phyloP scores from a whole-genome alignment of 768 basidiomycete genomes.

The Suillus alpinus region DNA sequence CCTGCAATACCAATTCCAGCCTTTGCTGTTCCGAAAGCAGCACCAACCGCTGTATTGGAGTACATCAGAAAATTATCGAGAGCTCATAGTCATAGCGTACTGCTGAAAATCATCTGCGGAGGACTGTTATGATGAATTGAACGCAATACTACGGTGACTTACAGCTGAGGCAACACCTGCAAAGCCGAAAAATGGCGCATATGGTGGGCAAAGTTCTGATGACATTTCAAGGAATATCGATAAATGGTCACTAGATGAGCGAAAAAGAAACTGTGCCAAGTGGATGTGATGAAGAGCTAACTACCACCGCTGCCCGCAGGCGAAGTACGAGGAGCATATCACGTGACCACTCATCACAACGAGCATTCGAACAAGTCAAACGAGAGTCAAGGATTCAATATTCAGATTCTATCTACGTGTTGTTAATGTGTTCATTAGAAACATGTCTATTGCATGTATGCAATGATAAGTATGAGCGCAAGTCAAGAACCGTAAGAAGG shows the following conservation, averaged over 20 bases:
- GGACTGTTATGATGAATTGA: background rate
- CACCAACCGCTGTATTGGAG: slow-evolving; percentile 74
- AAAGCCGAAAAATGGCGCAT: slow-evolving; percentile 97
- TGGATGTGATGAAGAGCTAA: background rate
- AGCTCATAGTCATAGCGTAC: slow-evolving; percentile 47
- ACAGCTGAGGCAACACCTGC: slow-evolving; percentile 95
- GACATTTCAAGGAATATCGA: slow-evolving; percentile 40
- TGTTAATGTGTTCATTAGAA: background rate
- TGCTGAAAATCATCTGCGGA: slow-evolving; percentile 92
- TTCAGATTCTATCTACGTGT: background rate
- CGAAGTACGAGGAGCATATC: background rate
- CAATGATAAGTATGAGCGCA: background rate
- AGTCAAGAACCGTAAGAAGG: background rate
- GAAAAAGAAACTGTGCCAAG: background rate
- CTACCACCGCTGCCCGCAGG: background rate
- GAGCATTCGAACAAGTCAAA: too few species aligned
- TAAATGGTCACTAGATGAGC: background rate
- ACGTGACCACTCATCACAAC: background rate
- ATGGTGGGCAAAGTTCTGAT: slow-evolving; percentile 72
- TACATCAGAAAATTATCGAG: background rate
- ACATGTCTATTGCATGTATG: slow-evolving; percentile 2
- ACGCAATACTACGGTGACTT: slow-evolving; percentile 30
- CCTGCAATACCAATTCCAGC: slow-evolving; percentile 97
- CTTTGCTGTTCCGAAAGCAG: slow-evolving; percentile 95
- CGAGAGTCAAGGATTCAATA: background rate